Evolutionary conservation across 2,329 filamentous ascomycete species (phyloP).

Genomic region (Corniculantispora saksenae): DNA sequence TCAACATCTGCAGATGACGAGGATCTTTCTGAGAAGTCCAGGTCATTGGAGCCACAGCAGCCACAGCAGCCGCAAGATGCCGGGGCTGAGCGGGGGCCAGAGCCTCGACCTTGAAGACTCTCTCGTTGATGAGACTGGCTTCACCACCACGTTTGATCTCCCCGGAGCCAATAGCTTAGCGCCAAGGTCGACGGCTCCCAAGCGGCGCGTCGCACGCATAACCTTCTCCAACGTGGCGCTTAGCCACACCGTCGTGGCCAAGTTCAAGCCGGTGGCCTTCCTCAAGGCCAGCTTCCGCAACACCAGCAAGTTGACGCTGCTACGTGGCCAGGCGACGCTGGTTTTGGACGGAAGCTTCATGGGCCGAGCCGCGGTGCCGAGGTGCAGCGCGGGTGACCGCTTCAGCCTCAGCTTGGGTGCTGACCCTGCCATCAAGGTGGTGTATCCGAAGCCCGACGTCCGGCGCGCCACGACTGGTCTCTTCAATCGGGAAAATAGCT

Average conservation of each 20-base stretch:
- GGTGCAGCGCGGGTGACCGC: conserved; percentile 52
- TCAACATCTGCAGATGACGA: too few species aligned
- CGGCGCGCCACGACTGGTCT: conserved; percentile 49
- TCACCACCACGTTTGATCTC: conserved; percentile 63
- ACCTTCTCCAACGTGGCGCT: conserved; percentile 52
- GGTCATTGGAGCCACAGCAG: too few species aligned
- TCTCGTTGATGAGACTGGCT: conserved; percentile 57
- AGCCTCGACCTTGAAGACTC: conserved; percentile 46
- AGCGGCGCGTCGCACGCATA: conserved; percentile 62
- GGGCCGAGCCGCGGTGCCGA: conserved; percentile 53
- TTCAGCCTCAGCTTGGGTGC: conserved; percentile 57
- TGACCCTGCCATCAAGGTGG: conserved; percentile 54
- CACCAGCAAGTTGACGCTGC: conserved; percentile 54
- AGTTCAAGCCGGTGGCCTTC: conserved; percentile 61
- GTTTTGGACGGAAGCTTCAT: conserved; percentile 66
- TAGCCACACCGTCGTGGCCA: conserved; percentile 60
- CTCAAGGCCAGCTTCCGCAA: conserved; percentile 60
- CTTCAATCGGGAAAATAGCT: conserved; percentile 51
- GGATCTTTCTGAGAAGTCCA: too few species aligned
- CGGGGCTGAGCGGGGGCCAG: background rate
- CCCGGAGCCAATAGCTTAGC: conserved; percentile 58
- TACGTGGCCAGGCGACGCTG: conserved; percentile 56
- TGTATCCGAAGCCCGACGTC: conserved; percentile 55
- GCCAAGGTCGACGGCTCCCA: conserved; percentile 51
- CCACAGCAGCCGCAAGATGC: too few species aligned